Evolutionary conservation across 176 grass and related monocot genomes (phyloP), one percentile per base, ranked within the genome.

Genomic region (Juncus effusus): DNA sequence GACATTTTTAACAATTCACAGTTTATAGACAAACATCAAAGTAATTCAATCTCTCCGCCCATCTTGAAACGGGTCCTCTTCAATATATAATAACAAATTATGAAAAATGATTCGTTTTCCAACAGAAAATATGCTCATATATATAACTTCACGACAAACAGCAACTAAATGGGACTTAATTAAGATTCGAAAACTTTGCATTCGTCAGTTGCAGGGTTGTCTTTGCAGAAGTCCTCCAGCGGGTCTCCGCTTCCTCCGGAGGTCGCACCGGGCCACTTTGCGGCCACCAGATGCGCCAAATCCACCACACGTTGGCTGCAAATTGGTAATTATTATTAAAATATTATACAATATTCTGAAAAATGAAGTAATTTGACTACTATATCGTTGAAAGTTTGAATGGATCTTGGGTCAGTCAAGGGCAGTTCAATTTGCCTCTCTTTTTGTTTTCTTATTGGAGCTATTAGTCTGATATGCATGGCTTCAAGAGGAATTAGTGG

Each of bases 201-300:
- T 54, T 99, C 94, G 0, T 76, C 76, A 12, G 88, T 89, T 13
- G 11, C 85, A n/a, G 94, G 94, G 73, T 89, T 89, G 40, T 78
- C 81, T 80, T 99, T 14, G 88, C 94, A 99, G 85, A 84, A 99
- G 9, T 99, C 94, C 52, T 93, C 94, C 6, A 99, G 83, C 10
- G 94, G 88, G 84, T 99, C 88, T 39, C 94, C 78, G 63, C 94
- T 93, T 52, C 73, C 85, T 4, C 59, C 50, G 10, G 12, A 12
- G 16, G 47, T 58, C 10, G 35, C 38, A 7, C 88, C 85, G 0
- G 94, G 94, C 88, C 94, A 99, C 76, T 93, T 87, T 70, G 36
- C 62, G 10, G 94, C 94, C 80, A 99, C 94, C 38, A 99, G 79
- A 74, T 99, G 80, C n/a, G 83, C 85, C 83, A 99, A 40, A 63